Evolutionary conservation across 2,329 filamentous ascomycete genomes (phyloP).

Genomic region (Zasmidium citrigriseum): DNA sequence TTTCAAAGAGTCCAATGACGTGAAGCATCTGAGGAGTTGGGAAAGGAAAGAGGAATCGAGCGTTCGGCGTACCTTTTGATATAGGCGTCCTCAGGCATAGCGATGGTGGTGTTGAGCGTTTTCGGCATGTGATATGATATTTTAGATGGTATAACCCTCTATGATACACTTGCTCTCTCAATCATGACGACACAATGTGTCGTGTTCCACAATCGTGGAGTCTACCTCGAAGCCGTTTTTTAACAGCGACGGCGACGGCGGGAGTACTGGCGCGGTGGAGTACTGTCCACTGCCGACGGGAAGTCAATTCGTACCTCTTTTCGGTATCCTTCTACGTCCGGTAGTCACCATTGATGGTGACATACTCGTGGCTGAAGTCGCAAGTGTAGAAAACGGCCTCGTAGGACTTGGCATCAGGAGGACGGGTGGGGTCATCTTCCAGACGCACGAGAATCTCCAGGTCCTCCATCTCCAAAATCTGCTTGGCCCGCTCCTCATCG

Average conservation of each 20-base stretch:
- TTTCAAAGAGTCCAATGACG: too few relatives aligned
- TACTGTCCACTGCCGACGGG: too few relatives aligned
- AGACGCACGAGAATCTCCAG: slow-evolving; percentile 75
- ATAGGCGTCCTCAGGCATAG: too few relatives aligned
- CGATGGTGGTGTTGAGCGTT: background rate
- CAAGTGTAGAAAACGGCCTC: slow-evolving; percentile 81
- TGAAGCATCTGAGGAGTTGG: too few relatives aligned
- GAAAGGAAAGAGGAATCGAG: too few relatives aligned
- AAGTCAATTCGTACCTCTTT: background rate
- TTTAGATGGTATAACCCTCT: background rate
- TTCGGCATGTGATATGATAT: background rate
- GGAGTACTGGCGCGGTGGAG: too few relatives aligned
- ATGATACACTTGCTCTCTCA: background rate
- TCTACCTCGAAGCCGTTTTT: too few relatives aligned
- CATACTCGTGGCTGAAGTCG: slow-evolving; percentile 82
- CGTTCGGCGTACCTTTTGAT: too few relatives aligned
- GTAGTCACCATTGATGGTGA: slow-evolving; percentile 70
- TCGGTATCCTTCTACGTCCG: slow-evolving; percentile 60
- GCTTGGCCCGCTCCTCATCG: slow-evolving; percentile 72
- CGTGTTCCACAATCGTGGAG: too few relatives aligned
- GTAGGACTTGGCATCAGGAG: slow-evolving; percentile 8
- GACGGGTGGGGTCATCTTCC: slow-evolving; percentile 51
- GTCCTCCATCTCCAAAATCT: slow-evolving; percentile 77
- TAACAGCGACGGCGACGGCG: too few relatives aligned
- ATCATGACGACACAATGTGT: too few relatives aligned